Evolutionary conservation across 805 yeast genomes (phyloP).

Genomic region (Yamadazyma tumulicola): DNA sequence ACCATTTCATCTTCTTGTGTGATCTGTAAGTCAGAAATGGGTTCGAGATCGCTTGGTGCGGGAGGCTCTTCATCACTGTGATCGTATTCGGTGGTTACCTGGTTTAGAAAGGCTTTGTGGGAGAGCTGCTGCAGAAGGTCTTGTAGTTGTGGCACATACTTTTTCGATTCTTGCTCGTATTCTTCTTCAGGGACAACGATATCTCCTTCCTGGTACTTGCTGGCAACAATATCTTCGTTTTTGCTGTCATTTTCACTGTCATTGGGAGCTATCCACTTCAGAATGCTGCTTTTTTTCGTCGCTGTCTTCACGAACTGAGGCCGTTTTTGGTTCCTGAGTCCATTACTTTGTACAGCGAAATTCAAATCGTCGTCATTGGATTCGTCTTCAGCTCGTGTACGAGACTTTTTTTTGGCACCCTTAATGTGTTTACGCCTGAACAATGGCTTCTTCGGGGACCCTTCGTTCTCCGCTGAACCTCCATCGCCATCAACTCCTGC

Average conservation of each 20-base stretch:
- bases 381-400: background rate
- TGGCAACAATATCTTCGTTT: too few species aligned
- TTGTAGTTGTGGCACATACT: conserved; percentile 13
- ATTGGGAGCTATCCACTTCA: too few species aligned
- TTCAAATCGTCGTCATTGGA: conserved; percentile 1
- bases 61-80: conserved; percentile 7
- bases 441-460: conserved; percentile 1
- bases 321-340: background rate
- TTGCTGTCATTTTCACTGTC: too few species aligned
- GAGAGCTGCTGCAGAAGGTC: conserved; percentile 1
- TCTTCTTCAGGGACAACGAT: conserved; percentile 36
- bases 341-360: background rate
- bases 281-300: background rate
- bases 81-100: conserved; percentile 12
- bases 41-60: conserved; percentile 11
- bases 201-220: conserved; percentile 8
- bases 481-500: too few species aligned
- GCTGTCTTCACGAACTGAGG: background rate
- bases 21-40: conserved; percentile 6
- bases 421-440: conserved; percentile 8
- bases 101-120: conserved; percentile 4
- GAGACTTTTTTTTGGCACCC: background rate
- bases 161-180: conserved; percentile 2
- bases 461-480: too few species aligned
- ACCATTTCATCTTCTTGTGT: conserved; percentile 7